phyloP scores from a whole-genome alignment of 176 grass and related monocot species.

The Saccharum spontaneum region DNA sequence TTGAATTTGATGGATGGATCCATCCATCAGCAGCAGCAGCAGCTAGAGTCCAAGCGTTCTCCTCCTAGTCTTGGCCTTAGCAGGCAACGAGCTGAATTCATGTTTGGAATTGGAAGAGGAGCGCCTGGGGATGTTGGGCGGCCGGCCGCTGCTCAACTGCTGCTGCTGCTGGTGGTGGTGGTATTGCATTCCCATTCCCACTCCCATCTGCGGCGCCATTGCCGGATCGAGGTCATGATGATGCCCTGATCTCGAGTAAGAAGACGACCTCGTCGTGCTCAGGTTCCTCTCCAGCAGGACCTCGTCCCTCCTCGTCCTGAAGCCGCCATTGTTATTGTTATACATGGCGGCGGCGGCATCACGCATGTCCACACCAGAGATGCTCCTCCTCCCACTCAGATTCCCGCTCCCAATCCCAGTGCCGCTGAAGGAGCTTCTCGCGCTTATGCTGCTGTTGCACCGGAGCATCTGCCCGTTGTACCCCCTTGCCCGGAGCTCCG shows the following conservation, averaged over 20 bases:
- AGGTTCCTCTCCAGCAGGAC: constrained; percentile 64
- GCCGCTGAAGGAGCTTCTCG: constrained; percentile 55
- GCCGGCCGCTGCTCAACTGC: constrained; percentile 30
- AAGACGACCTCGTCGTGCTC: constrained; percentile 49
- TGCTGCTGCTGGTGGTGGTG: not conserved
- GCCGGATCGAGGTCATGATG: constrained; percentile 37
- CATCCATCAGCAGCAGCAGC: constrained; percentile 29
- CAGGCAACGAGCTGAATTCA: constrained; percentile 13
- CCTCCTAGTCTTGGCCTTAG: constrained; percentile 25
- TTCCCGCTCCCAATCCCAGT: not conserved
- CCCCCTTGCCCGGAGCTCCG: constrained; percentile 48
- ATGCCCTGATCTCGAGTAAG: constrained; percentile 31
- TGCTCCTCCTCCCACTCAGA: constrained; percentile 56
- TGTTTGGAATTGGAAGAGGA: constrained; percentile 33
- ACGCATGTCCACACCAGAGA: constrained; percentile 37
- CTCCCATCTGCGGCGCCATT: not conserved
- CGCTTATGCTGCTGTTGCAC: constrained; percentile 76
- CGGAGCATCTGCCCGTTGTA: constrained; percentile 63
- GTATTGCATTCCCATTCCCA: not conserved
- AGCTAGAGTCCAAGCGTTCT: constrained; percentile 46
- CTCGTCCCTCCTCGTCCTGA: constrained; percentile 68
- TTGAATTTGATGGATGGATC: constrained; percentile 11
- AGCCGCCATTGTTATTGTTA: constrained; percentile 21
- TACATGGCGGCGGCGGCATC: not conserved
- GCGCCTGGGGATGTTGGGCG: constrained; percentile 25